phyloP scores from a whole-genome alignment of 108 stramenopile species.

The Skeletonema menzelii region DNA sequence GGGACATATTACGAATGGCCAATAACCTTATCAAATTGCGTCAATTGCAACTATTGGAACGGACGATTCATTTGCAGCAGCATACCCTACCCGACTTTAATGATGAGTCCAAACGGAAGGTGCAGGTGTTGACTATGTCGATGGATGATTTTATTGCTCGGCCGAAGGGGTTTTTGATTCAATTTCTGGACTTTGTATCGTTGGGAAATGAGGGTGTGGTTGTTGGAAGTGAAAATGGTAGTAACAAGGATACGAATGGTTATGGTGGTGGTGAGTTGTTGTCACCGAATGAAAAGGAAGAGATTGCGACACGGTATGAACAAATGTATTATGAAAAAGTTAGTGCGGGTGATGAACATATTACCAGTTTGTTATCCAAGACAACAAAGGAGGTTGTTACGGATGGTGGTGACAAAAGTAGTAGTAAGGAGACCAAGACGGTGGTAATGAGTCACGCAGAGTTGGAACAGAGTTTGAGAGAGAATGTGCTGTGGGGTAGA shows the following conservation, averaged over 20 bases:
- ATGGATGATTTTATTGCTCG: not conserved
- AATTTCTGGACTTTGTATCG: not conserved
- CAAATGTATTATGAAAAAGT: not conserved
- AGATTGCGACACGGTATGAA: not conserved
- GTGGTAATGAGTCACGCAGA: not conserved
- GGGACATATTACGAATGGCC: not conserved
- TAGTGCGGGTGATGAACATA: not conserved
- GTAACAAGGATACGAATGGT: too few species aligned
- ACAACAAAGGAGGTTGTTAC: too few species aligned
- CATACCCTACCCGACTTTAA: not conserved
- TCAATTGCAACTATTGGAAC: not conserved
- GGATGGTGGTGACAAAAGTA: too few species aligned
- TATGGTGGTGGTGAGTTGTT: not conserved
- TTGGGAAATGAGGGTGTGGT: too few species aligned
- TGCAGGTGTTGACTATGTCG: not conserved
- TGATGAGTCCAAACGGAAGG: not conserved
- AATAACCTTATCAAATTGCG: not conserved
- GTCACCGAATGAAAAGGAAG: not conserved
- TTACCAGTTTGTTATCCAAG: not conserved
- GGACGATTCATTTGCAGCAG: not conserved
- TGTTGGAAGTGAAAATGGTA: too few species aligned
- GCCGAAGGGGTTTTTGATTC: not conserved
- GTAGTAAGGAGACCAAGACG: not conserved
- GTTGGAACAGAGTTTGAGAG: slow-evolving; percentile 16
- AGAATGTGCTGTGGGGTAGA: slow-evolving; percentile 25